phyloP scores from a whole-genome alignment of 2,329 filamentous ascomycete species.

The Sphaerulina musiva region DNA sequence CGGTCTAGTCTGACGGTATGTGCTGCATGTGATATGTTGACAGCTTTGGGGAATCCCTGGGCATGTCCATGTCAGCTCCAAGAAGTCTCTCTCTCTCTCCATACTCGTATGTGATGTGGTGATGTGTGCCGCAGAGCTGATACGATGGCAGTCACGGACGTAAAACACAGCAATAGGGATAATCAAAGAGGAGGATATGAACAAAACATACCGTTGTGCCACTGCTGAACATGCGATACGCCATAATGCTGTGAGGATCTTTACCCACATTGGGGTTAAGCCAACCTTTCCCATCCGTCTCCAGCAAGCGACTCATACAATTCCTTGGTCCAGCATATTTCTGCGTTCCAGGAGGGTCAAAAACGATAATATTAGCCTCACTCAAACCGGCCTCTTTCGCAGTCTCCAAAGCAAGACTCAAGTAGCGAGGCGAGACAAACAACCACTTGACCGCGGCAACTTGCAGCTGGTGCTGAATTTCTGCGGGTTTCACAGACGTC shows the following conservation, averaged over 20 bases:
- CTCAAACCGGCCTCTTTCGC: conserved; percentile 36
- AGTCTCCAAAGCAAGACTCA: conserved; percentile 28
- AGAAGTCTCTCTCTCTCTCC: no score
- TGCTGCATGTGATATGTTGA: conserved; percentile 52
- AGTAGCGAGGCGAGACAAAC: conserved; percentile 24
- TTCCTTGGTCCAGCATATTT: not conserved
- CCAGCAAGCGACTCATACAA: not conserved
- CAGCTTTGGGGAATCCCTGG: conserved; percentile 50
- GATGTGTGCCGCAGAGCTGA: no score
- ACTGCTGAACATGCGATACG: conserved; percentile 45
- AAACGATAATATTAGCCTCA: conserved; percentile 37
- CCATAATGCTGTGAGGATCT: conserved; percentile 43
- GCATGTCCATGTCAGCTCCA: not conserved
- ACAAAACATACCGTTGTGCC: conserved; percentile 44
- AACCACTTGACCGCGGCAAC: conserved; percentile 23
- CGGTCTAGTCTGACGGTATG: conserved; percentile 39
- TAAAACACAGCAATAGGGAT: no score
- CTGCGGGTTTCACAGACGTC: conserved; percentile 1
- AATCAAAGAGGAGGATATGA: not conserved
- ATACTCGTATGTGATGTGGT: no score
- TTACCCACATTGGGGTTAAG: conserved; percentile 38
- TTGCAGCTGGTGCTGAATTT: conserved; percentile 2
- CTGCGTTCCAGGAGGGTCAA: conserved; percentile 26
- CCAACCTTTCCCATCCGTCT: conserved; percentile 36
- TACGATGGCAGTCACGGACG: no score